Percentiles rank a stretch among this genome's conserved stretches.
Conservation (phyloP, 1,284 basidiomycete species). For the Xanthoconium separans region DNA sequence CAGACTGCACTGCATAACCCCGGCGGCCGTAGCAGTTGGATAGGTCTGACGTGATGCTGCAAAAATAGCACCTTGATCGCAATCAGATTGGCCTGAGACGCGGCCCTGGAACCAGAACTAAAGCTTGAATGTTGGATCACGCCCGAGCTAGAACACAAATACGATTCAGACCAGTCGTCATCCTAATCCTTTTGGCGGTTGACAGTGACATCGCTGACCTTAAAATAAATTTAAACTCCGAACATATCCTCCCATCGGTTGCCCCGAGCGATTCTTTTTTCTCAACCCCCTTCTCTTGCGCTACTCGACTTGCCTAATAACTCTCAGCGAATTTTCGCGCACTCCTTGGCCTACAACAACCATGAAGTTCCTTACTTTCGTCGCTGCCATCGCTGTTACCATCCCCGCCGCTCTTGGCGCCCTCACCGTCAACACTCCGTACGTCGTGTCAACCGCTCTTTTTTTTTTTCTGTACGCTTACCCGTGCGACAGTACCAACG, state of each 20-base stretch:
- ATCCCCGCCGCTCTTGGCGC: constrained; percentile 43
- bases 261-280: neutral
- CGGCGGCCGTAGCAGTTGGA: constrained; percentile 88
- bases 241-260: constrained; percentile 7
- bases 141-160: too few species aligned
- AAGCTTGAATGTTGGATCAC: too few species aligned
- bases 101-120: neutral
- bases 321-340: constrained; percentile 16
- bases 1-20: constrained; percentile 92
- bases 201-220: constrained; percentile 3
- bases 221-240: constrained; percentile 31
- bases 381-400: constrained; percentile 45
- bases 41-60: constrained; percentile 59
- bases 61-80: neutral
- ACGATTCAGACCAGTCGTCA: neutral
- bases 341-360: constrained; percentile 29
- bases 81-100: neutral
- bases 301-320: neutral
- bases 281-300: constrained; percentile 1
- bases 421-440: constrained; percentile 72
- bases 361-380: constrained; percentile 54
- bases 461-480: neutral
- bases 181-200: neutral
- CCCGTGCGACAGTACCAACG: constrained; percentile 32
- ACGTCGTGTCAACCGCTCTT: constrained; percentile 13